phyloP scores from a whole-genome alignment of 2,329 filamentous ascomycete genomes.

The Paecilomyces dactylethromorphus region DNA sequence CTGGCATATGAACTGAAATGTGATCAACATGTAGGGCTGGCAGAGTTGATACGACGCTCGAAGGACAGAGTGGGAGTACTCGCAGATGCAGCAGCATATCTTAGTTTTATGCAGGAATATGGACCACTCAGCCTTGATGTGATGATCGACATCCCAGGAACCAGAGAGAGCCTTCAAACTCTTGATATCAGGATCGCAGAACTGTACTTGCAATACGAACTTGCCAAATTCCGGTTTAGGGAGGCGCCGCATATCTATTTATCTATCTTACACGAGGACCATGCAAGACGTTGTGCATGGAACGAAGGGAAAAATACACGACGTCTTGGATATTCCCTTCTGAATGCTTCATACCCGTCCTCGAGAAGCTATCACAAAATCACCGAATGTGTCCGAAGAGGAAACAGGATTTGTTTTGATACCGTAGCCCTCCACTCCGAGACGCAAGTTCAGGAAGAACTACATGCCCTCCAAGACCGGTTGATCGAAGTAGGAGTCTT shows the following conservation, averaged over 20 bases:
- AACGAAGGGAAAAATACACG: slow-evolving; percentile 46
- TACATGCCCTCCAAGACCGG: slow-evolving; percentile 13
- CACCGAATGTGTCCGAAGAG: slow-evolving; percentile 31
- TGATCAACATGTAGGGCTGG: slow-evolving; percentile 20
- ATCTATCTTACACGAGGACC: slow-evolving; percentile 55
- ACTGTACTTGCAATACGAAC: slow-evolving; percentile 39
- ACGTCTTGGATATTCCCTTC: slow-evolving; percentile 49
- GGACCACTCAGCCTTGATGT: slow-evolving; percentile 8
- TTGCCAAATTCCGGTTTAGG: slow-evolving; percentile 11
- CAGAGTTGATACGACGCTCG: slow-evolving; percentile 25
- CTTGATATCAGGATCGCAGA: slow-evolving; percentile 49
- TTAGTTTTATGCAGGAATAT: slow-evolving; percentile 31
- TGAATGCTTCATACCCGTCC: slow-evolving; percentile 32
- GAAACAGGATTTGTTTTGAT: slow-evolving; percentile 25
- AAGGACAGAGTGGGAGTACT: slow-evolving; percentile 13
- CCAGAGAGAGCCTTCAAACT: slow-evolving; percentile 6
- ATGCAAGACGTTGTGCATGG: slow-evolving; percentile 52
- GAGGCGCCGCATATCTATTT: slow-evolving; percentile 51
- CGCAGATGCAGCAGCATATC: slow-evolving; percentile 16
- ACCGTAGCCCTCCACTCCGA: slow-evolving; percentile 16
- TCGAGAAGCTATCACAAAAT: slow-evolving; percentile 14
- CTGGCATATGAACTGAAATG: slow-evolving; percentile 35
- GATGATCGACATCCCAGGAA: background rate
- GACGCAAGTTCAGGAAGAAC: slow-evolving; percentile 11
- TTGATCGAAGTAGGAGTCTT: slow-evolving; percentile 13